Evolutionary conservation across 805 yeast species (phyloP).

Genomic region (Spathaspora gorwiae): DNA sequence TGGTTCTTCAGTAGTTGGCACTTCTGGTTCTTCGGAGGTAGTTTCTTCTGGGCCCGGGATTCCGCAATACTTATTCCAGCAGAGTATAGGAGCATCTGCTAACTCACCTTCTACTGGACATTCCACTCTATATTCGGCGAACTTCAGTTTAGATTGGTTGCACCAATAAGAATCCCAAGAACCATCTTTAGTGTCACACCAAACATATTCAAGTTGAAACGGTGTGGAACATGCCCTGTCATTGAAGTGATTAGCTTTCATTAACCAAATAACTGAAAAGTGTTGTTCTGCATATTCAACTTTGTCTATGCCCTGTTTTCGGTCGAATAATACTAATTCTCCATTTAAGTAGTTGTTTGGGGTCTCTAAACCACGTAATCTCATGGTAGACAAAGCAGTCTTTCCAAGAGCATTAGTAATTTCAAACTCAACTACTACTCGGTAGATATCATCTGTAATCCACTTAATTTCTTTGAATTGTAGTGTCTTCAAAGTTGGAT

Average conservation of each 20-base stretch:
- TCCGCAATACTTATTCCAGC: not conserved
- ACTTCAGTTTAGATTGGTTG: not conserved
- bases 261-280: not conserved
- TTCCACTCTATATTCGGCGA: not conserved
- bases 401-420: not conserved
- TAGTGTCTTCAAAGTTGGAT: not conserved
- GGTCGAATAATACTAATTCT: not conserved
- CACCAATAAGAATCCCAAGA: not conserved
- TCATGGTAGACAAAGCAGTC: not conserved
- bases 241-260: not conserved
- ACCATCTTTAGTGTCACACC: not conserved
- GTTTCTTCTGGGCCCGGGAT: not conserved
- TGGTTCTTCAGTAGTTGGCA: slow-evolving; percentile 1
- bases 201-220: not conserved
- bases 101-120: not conserved
- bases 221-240: not conserved
- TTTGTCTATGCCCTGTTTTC: not conserved
- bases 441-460: not conserved
- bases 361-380: not conserved
- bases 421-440: not conserved
- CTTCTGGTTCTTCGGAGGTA: not conserved
- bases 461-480: not conserved
- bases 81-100: too few species aligned
- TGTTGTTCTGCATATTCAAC: not conserved
- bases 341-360: not conserved